A percentile compares a stretch with the other conserved stretches of the same genome.
Conservation (phyloP, 345 rosid species). For the Populus simonii region DNA sequence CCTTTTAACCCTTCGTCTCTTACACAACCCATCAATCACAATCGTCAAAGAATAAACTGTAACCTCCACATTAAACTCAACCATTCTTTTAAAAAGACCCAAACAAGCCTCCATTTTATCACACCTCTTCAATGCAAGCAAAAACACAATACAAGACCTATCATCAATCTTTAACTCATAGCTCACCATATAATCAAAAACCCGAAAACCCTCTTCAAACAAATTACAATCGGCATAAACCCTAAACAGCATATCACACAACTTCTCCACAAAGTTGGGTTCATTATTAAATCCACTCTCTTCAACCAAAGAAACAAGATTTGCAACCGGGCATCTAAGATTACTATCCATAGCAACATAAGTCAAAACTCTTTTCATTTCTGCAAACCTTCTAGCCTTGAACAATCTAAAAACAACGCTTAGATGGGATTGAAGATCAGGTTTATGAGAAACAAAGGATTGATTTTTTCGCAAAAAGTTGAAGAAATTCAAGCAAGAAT, state of each 20-base stretch:
- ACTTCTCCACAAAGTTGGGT: conserved; percentile 38
- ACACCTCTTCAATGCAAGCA: conserved; percentile 60
- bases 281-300: conserved; percentile 16
- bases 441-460: conserved; percentile 34
- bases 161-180: conserved; percentile 53
- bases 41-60: conserved; percentile 64
- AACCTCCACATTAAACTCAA: conserved; percentile 42
- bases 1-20: conserved; percentile 50
- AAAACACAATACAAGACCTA: conserved; percentile 68
- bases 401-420: conserved; percentile 46
- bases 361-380: conserved; percentile 47
- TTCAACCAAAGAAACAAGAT: conserved; percentile 36
- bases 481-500: conserved; percentile 52
- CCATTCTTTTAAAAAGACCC: conserved; percentile 55
- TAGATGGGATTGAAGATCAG: conserved; percentile 49
- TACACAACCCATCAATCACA: conserved; percentile 65
- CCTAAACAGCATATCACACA: conserved; percentile 63
- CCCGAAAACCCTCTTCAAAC: conserved; percentile 53
- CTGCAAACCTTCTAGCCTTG: conserved; percentile 39
- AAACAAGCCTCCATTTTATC: conserved; percentile 44
- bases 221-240: conserved; percentile 58
- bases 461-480: conserved; percentile 41
- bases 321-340: conserved; percentile 33
- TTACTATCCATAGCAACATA: conserved; percentile 34
- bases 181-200: conserved; percentile 55